Base-by-base conservation (phyloP, 495 filamentous ascomycete species). In the Corynascus novoguineensis region DNA sequence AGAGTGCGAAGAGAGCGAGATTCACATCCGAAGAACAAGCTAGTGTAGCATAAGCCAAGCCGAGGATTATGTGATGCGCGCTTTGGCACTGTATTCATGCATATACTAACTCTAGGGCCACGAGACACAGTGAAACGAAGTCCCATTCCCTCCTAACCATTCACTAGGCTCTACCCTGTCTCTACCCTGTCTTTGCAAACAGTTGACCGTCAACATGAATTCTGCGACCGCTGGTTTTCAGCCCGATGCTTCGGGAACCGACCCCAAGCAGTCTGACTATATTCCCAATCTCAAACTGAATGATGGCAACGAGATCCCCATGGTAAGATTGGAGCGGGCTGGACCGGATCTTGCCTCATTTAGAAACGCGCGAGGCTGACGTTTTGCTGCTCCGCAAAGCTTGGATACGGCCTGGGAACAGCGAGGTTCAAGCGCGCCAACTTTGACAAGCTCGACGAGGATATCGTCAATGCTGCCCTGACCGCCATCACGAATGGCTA, bases 291-390 rank as follows among this genome's bases (percentile, higher is more conserved):
- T 87, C 49, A 84, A 86, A 61, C 75, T 93, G 51, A 86, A 82
- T 59, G 88, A 93, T 71, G 87, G 85, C 17, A 83, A 81, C 44
- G 78, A 81, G 24, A 85, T 93, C 27, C 89, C 90, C 15, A 73
- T 89, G 71, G 86, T 88, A 65, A 68, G 80, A 68, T 22, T 15
- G 25, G 53, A 17, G n/a, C n/a, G n/a, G n/a, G n/a, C n/a, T n/a
- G n/a, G 21, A 24, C 27, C 7, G 12, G 35, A 40, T n/a, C n/a
- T n/a, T n/a, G n/a, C n/a, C 8, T 22, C 25, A 15, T 7, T 38
- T 2, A 25, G 11, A 5, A 8, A 17, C 22, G 17, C 44, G 10
- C 45, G 9, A 2, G 15, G 15, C 27, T 48, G 15, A 48, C 46
- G n/a, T 4, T 24, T n/a, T 24, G 15, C 45, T 21, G 10, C 28